Evolutionary conservation across 1,139 yeast genomes (phyloP), one percentile per base, ranked within the genome.

Genomic region (Yamadazyma conglobata): DNA sequence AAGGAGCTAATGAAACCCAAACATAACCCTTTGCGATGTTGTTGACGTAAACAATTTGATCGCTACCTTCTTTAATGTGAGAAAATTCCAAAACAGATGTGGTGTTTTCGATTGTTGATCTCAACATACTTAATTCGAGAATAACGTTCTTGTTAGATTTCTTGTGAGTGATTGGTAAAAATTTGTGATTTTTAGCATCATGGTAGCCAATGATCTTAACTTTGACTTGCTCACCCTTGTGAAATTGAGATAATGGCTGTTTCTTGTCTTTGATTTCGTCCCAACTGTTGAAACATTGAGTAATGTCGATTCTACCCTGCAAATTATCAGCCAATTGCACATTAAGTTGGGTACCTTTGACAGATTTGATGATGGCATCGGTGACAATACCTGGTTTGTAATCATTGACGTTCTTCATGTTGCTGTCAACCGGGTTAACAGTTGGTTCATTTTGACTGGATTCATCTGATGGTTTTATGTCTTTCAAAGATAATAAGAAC

Each of bases 181-280:
- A 85, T 35, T 70, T 73, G 48, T 82, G 87, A 40, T 72, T 79
- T 39, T 79, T 75, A 10, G 79, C 70, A 54, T 87, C 93, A 52
- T 82, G 93, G 52, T 58, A 77, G 5, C 96, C 96, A 43, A 87
- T 70, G 10, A 88, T 73, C 49, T 73, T 78, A 19, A 79, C 94
- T 23, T 71, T 64, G 19, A 88, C 39, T 4, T 60, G 55, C 22
- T 79, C 74, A 28, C 82, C 89, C 37, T 63, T 70, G 34, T 70
- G 64, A 61, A 81, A 86, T 28, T 60, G 60, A 3, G 72, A 54
- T 32, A 86, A 65, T 25, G 95, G 95, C 28, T 70, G 67, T 38
- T 61, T 64, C 21, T 55, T 55, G 50, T 86, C 78, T 34, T 66
- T 60, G 31, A 87, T 82, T 22, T 78, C 82, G 2, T 64, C 58